Evolutionary conservation across 495 filamentous ascomycete genomes (phyloP).

Genomic region (Penicillium verhagenii): DNA sequence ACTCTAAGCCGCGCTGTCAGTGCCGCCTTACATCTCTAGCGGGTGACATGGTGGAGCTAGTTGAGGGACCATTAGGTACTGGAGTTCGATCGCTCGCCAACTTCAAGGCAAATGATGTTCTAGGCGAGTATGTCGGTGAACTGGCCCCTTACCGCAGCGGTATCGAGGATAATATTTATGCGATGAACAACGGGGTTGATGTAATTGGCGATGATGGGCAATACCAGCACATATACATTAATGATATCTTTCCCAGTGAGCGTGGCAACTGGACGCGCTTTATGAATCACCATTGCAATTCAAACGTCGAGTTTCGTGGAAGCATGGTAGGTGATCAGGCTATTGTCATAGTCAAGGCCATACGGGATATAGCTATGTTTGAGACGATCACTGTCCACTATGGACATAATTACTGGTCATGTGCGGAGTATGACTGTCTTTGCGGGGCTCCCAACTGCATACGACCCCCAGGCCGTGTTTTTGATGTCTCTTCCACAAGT

Average conservation of each 20-base stretch:
- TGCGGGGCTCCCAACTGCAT: conserved; percentile 19
- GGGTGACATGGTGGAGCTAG: conserved; percentile 33
- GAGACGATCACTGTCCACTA: conserved; percentile 38
- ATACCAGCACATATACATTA: neutral
- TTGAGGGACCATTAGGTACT: conserved; percentile 30
- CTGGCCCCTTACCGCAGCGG: conserved; percentile 14
- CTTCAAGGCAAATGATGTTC: conserved; percentile 22
- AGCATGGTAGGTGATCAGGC: conserved; percentile 24
- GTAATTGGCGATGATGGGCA: too few relatives aligned
- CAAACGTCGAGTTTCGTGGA: conserved; percentile 7
- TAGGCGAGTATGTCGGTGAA: conserved; percentile 35
- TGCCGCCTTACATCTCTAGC: conserved; percentile 16
- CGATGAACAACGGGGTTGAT: too few relatives aligned
- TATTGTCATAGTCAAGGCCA: conserved; percentile 20
- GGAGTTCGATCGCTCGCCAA: conserved; percentile 33
- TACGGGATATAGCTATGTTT: conserved; percentile 28
- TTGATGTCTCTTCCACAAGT: too few relatives aligned
- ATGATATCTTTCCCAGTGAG: neutral
- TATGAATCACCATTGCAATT: conserved; percentile 70
- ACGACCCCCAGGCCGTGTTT: too few relatives aligned
- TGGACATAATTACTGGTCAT: conserved; percentile 28
- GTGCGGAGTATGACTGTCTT: neutral
- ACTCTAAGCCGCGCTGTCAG: conserved; percentile 5
- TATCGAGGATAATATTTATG: conserved; percentile 8
- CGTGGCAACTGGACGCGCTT: conserved; percentile 60